phyloP scores from a whole-genome alignment of 768 basidiomycete species.

The Paxillus ammoniavirescens region DNA sequence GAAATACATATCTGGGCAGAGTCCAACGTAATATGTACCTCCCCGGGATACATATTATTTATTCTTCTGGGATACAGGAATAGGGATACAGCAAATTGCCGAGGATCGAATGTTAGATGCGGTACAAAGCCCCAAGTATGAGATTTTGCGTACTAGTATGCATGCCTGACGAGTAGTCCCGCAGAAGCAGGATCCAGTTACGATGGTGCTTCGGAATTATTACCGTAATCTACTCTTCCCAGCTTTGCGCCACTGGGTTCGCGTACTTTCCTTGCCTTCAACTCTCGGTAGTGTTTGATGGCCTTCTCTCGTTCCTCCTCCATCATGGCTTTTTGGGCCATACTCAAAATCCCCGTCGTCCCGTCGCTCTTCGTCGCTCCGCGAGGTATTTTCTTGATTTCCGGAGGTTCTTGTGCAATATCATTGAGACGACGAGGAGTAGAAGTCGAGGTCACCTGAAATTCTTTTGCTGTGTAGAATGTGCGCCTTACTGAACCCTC shows the following conservation, averaged over 20 bases:
- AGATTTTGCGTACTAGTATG: conserved; percentile 1
- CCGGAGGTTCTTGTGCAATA: conserved; percentile 66
- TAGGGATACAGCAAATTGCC: conserved; percentile 5
- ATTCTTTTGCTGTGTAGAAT: conserved; percentile 38
- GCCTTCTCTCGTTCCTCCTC: conserved; percentile 71
- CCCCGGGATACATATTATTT: not conserved
- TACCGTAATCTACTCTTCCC: conserved; percentile 2
- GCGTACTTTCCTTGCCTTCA: conserved; percentile 52
- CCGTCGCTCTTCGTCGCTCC: conserved; percentile 32
- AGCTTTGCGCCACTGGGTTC: conserved; percentile 11
- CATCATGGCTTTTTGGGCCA: conserved; percentile 78
- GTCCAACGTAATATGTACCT: not conserved
- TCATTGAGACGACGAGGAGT: conserved; percentile 69
- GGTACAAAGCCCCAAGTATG: not conserved
- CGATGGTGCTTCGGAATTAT: conserved; percentile 7
- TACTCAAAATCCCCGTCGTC: conserved; percentile 52
- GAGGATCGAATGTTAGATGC: not conserved
- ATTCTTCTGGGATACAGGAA: not conserved
- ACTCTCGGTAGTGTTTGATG: conserved; percentile 63
- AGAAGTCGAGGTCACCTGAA: conserved; percentile 47
- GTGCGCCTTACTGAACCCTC: conserved; percentile 20
- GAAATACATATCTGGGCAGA: not conserved
- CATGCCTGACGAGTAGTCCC: not conserved
- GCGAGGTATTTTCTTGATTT: conserved; percentile 54
- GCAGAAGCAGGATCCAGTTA: conserved; percentile 6